These are phyloP conservation scores for Angophora floribunda DNA, from an alignment of 345 rosid genomes.

Conservation along the genomic window DNA sequence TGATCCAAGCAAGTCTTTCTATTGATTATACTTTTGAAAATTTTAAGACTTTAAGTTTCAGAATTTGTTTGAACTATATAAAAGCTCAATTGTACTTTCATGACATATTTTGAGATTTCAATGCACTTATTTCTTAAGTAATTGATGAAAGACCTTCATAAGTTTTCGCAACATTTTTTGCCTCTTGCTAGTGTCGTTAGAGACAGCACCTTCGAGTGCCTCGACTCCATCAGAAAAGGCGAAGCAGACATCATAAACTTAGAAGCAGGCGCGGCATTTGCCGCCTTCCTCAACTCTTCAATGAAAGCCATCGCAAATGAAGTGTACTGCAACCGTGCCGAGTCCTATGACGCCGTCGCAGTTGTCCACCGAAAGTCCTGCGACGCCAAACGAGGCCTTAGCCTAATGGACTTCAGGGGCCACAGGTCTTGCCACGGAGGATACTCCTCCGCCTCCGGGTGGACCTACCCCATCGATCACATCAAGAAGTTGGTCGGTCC, in stretches of 20 bases:
- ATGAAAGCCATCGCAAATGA: constrained; percentile 38
- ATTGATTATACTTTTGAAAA: no score
- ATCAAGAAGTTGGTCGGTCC: neutral
- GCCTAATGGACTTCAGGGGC: constrained; percentile 15
- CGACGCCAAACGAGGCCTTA: neutral
- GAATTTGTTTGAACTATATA: no score
- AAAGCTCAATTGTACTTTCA: accelerated
- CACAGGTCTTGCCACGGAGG: constrained; percentile 25
- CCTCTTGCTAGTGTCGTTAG: constrained; percentile 2
- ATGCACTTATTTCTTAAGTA: neutral
- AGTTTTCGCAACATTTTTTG: neutral
- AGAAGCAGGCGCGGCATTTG: constrained; percentile 24
- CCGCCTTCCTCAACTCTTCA: constrained; percentile 26
- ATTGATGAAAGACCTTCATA: neutral
- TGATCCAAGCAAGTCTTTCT: no score
- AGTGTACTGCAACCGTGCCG: constrained; percentile 21
- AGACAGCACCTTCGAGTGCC: constrained; percentile 15
- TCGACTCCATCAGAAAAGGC: constrained; percentile 12
- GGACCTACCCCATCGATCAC: constrained; percentile 22
- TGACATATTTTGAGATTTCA: accelerated
- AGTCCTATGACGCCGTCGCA: constrained; percentile 11
- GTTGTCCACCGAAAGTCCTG: constrained; percentile 13
- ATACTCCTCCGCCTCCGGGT: constrained; percentile 20
- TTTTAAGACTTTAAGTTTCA: no score
- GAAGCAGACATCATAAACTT: constrained; percentile 23